Conservation (phyloP, 2,329 filamentous ascomycete species). For the Sporothrix luriei region DNA sequence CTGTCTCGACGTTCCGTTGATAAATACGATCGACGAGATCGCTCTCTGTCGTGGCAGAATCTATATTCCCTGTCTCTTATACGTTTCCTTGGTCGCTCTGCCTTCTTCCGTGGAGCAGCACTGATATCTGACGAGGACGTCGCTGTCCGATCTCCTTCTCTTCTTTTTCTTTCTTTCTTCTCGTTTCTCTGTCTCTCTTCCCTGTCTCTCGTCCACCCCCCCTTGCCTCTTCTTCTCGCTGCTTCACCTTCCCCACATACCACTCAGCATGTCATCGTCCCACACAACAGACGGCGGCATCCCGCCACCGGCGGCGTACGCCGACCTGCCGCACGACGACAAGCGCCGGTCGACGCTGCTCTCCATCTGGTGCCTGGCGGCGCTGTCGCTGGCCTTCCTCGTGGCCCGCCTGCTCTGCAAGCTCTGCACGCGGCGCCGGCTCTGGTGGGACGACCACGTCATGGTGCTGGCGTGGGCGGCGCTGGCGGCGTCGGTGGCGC, state of each 20-base stretch:
- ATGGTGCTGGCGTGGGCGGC: slow-evolving; percentile 38
- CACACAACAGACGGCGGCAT: slow-evolving; percentile 12
- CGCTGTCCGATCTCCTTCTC: background rate
- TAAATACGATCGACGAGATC: slow-evolving; percentile 20
- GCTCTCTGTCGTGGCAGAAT: background rate
- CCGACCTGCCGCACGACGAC: slow-evolving; percentile 26
- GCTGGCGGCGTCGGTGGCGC: slow-evolving; percentile 12
- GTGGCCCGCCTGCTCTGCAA: slow-evolving; percentile 38
- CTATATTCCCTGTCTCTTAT: slow-evolving; percentile 17
- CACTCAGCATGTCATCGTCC: slow-evolving; percentile 6
- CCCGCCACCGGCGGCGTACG: background rate
- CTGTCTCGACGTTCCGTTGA: background rate
- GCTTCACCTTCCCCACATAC: too few species aligned
- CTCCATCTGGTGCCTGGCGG: slow-evolving; percentile 36
- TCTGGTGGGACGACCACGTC: slow-evolving; percentile 41
- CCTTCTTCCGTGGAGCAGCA: background rate
- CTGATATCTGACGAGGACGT: background rate
- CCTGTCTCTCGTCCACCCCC: too few species aligned
- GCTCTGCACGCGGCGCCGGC: slow-evolving; percentile 34
- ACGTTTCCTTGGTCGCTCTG: background rate
- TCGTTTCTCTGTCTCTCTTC: background rate
- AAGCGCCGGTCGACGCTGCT: slow-evolving; percentile 26
- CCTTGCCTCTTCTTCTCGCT: too few species aligned
- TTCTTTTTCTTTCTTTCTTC: background rate
- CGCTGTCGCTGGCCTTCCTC: slow-evolving; percentile 36